phyloP scores from a whole-genome alignment of 2,329 filamentous ascomycete genomes.

The Fusarium musae region DNA sequence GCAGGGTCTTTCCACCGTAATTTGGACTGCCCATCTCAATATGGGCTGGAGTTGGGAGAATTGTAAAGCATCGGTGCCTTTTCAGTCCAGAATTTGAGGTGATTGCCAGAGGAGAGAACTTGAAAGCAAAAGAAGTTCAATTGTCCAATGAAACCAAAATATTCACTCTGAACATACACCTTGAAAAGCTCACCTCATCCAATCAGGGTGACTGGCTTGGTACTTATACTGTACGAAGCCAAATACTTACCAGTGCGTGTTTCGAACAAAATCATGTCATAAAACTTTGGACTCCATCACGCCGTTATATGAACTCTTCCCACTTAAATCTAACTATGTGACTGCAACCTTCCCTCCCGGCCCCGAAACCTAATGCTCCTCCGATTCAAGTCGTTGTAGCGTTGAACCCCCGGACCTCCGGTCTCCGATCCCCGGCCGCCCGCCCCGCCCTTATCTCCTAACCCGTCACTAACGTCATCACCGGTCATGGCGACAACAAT shows the following conservation, averaged over 20 bases:
- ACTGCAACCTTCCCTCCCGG: constrained; percentile 1
- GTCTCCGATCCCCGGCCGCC: constrained; percentile 11
- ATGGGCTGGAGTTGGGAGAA: too few relatives aligned
- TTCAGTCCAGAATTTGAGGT: background rate
- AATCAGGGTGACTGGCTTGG: background rate
- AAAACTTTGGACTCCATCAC: background rate
- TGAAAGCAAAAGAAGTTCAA: background rate
- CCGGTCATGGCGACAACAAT: constrained; percentile 11
- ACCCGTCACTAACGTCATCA: constrained; percentile 25
- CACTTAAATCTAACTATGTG: too few relatives aligned
- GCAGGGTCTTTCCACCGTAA: constrained; percentile 3
- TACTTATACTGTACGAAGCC: background rate
- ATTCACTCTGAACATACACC: background rate
- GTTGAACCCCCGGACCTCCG: constrained; percentile 11
- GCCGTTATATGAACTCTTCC: background rate
- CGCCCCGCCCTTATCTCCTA: constrained; percentile 18
- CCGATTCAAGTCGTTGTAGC: background rate
- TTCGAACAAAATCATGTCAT: background rate
- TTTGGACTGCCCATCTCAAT: background rate
- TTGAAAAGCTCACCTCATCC: background rate
- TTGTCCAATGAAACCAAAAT: background rate
- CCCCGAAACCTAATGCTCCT: background rate
- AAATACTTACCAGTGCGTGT: background rate
- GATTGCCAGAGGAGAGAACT: background rate
- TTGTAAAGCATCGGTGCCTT: background rate